These are phyloP conservation scores for Acanthamoeba castellanii DNA, from an alignment of 208 protist genomes.

Conservation along the genomic window DNA sequence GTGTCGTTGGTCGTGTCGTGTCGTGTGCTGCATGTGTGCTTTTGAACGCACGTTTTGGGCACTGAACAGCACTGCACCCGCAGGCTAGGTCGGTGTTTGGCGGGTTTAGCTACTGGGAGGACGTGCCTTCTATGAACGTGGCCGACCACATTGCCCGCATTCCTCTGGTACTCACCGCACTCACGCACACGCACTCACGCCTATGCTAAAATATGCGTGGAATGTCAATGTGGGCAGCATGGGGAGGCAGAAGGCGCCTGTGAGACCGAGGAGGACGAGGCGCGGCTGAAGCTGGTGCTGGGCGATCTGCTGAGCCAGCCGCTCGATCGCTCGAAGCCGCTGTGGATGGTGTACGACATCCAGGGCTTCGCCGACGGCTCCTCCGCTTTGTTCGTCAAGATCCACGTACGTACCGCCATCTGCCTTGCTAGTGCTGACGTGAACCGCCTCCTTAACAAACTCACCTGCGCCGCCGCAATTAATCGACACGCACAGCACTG, in stretches of 20 bases:
- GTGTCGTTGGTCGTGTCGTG: too few species aligned
- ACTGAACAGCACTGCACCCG: not conserved
- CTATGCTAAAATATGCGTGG: not conserved
- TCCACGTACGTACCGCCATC: not conserved
- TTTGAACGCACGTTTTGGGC: too few species aligned
- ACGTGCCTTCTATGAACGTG: not conserved
- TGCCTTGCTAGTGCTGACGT: too few species aligned
- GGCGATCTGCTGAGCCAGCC: not conserved
- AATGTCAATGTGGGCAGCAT: too few species aligned
- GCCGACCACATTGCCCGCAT: not conserved
- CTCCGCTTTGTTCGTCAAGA: not conserved
- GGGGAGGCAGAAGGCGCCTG: not conserved
- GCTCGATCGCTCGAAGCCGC: not conserved
- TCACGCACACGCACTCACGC: not conserved
- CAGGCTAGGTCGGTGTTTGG: not conserved
- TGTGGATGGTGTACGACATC: conserved; percentile 47
- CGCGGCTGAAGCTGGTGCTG: not conserved
- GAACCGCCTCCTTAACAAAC: too few species aligned
- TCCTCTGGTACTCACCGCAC: not conserved
- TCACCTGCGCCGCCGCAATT: too few species aligned
- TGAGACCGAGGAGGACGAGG: not conserved
- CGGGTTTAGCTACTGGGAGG: conserved; percentile 19
- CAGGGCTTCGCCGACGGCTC: conserved; percentile 19
- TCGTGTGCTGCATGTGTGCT: too few species aligned
- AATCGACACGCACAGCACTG: not conserved